These are phyloP conservation scores for Drechslera avenae DNA, from an alignment of 2,329 filamentous ascomycete genomes.

Conservation along the genomic window DNA sequence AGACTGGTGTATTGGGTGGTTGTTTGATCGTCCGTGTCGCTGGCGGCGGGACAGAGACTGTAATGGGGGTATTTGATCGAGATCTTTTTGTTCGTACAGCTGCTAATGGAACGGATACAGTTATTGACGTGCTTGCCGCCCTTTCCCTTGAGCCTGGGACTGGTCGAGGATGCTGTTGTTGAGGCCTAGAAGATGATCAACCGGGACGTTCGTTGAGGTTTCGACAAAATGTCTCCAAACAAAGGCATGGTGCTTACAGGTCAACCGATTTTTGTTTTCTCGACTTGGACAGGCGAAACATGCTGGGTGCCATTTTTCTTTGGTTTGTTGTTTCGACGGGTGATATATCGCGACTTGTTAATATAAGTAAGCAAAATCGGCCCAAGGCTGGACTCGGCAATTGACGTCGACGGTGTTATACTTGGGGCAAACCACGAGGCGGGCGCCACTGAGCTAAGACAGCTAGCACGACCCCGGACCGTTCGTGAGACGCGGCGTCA, in stretches of 20 bases:
- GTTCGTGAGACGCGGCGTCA: constrained; percentile 2
- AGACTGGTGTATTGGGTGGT: too few species aligned
- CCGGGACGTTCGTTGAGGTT: neutral
- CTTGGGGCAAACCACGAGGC: neutral
- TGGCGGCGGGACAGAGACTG: too few species aligned
- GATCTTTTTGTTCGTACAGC: constrained; percentile 1
- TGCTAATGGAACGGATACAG: constrained; percentile 2
- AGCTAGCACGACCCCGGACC: neutral
- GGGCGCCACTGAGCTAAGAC: too few species aligned
- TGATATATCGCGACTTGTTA: neutral
- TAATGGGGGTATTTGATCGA: too few species aligned
- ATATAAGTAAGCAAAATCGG: neutral
- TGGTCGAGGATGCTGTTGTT: constrained; percentile 16
- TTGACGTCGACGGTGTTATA: neutral
- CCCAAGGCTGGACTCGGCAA: neutral
- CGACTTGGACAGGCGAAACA: constrained; percentile 12
- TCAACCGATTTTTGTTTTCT: constrained; percentile 5
- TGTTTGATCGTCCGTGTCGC: too few species aligned
- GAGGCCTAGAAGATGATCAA: constrained; percentile 9
- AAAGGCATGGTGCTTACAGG: constrained; percentile 3
- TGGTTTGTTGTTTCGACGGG: too few species aligned
- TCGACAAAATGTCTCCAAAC: neutral
- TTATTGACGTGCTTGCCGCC: constrained; percentile 7
- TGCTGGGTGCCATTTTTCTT: neutral
- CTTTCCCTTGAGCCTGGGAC: constrained; percentile 1